Conservation (phyloP, 2,329 filamentous ascomycete genomes). For the Didymella segeticola region DNA sequence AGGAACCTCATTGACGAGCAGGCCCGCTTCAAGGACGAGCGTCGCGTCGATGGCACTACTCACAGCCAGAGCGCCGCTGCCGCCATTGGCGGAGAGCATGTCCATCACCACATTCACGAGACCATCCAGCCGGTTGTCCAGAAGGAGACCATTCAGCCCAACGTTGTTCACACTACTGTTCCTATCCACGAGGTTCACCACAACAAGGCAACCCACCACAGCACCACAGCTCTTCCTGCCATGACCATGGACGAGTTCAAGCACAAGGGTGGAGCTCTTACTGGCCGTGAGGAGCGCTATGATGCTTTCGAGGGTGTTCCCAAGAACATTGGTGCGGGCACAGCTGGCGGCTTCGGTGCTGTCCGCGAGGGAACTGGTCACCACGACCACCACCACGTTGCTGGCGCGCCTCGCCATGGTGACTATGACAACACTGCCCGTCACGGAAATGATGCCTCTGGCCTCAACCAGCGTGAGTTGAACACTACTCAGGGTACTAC, state of each 20-base stretch:
- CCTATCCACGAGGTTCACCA: conserved; percentile 77
- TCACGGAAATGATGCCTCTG: conserved; percentile 9
- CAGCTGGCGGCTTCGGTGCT: conserved; percentile 23
- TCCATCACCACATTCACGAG: conserved; percentile 72
- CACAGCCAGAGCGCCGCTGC: conserved; percentile 58
- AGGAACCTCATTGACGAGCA: conserved; percentile 54
- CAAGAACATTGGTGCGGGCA: conserved; percentile 52
- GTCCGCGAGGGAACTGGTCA: conserved; percentile 29
- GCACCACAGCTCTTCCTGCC: conserved; percentile 67
- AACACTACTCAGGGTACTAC: not conserved
- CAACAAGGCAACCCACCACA: conserved; percentile 70
- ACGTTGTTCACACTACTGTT: conserved; percentile 73
- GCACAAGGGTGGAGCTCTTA: conserved; percentile 60
- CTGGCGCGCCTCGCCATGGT: conserved; percentile 22
- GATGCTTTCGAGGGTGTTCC: conserved; percentile 70
- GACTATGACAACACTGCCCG: conserved; percentile 21
- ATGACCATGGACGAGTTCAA: conserved; percentile 71
- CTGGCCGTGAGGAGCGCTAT: conserved; percentile 62
- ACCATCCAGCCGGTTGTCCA: conserved; percentile 74
- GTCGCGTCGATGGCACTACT: conserved; percentile 55
- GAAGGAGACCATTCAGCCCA: conserved; percentile 71
- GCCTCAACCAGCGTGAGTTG: conserved; percentile 9
- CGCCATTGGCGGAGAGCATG: conserved; percentile 65
- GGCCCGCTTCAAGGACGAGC: conserved; percentile 61
- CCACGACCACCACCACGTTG: conserved; percentile 17